Evolutionary conservation across 805 yeast genomes (phyloP), one percentile per base, ranked within the genome.

Genomic region (Myxozyma mucilagina): DNA sequence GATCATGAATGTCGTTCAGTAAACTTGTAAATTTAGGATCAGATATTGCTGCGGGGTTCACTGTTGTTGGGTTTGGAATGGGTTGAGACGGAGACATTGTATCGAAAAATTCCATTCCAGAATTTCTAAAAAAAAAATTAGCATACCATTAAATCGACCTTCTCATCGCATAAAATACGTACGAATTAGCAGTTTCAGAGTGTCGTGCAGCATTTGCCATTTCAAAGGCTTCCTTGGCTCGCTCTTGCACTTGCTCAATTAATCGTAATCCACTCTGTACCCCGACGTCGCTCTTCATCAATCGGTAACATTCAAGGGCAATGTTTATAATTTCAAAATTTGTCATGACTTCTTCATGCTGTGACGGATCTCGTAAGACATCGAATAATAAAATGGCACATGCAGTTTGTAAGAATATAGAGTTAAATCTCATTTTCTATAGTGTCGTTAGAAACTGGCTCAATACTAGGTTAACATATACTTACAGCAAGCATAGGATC

Each of bases 291-390:
- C 43, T 14, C 32, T 60, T 57, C 64, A 60, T 63, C 36, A 63
- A 43, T 6, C 65, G 59, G 45, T 49, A 61, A 57, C 64, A 63
- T 48, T 63, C 66, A 16, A 63, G 47, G 11, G 66, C 64, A 31
- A 60, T 61, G 29, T 63, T 59, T 9, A 61, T 60, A 42, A 63
- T 63, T n/a, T 63, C 66, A 16, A 63, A 63, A 41, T 60, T 63
- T 13, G 57, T 63, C 59, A 50, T 63, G 10, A 60, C 66, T 47
- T 63, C 65, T 24, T 39, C 48, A 20, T 39, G 50, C 1, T 53
- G 47, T 4, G 65, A 45, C 4, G 64, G 66, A 45, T 63, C 64
- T 8, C 64, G 59, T 8, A 63, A 47, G 13, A 60, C 47, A 45
- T 63, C 66, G 32, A 63, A 63, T 20, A 63, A 36, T 7, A 63